Evolutionary conservation across 2,329 filamentous ascomycete genomes (phyloP).

Genomic region (Colletotrichum brevisporum): DNA sequence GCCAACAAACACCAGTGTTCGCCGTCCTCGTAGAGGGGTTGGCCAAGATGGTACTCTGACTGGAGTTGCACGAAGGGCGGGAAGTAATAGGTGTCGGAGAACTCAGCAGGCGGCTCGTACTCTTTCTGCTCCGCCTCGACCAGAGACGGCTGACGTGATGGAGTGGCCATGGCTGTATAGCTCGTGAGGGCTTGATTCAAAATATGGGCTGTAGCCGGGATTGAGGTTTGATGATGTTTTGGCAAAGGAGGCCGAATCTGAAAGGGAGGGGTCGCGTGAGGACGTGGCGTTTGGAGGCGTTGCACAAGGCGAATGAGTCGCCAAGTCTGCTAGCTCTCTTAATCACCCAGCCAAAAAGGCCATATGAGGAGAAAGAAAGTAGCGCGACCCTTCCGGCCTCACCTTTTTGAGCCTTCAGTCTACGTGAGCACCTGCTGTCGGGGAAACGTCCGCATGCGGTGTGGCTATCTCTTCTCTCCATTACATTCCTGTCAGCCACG

Average conservation of each 20-base stretch:
- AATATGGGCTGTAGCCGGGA: background rate
- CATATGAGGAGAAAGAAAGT: background rate
- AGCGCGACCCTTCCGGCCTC: background rate
- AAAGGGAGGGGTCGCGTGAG: background rate
- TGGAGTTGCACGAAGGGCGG: slow-evolving; percentile 5
- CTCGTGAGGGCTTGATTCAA: too few species aligned
- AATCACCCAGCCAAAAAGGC: background rate
- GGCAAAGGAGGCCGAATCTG: background rate
- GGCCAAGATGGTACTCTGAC: slow-evolving; percentile 11
- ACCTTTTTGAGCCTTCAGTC: background rate
- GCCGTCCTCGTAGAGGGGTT: slow-evolving; percentile 3
- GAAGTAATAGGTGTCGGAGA: slow-evolving; percentile 11
- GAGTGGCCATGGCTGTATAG: background rate
- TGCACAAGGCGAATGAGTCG: background rate
- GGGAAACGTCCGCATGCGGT: slow-evolving; percentile 18
- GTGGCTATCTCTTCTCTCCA: background rate
- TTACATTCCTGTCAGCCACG: background rate
- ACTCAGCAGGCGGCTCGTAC: slow-evolving; percentile 8
- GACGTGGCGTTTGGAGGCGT: background rate
- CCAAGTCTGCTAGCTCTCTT: background rate
- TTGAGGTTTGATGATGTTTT: background rate
- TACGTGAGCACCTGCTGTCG: background rate
- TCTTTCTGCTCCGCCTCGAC: background rate
- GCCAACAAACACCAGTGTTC: slow-evolving; percentile 16
- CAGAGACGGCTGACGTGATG: background rate